Conservation (phyloP, 2,329 filamentous ascomycete genomes). For the Botrytis tulipae region DNA sequence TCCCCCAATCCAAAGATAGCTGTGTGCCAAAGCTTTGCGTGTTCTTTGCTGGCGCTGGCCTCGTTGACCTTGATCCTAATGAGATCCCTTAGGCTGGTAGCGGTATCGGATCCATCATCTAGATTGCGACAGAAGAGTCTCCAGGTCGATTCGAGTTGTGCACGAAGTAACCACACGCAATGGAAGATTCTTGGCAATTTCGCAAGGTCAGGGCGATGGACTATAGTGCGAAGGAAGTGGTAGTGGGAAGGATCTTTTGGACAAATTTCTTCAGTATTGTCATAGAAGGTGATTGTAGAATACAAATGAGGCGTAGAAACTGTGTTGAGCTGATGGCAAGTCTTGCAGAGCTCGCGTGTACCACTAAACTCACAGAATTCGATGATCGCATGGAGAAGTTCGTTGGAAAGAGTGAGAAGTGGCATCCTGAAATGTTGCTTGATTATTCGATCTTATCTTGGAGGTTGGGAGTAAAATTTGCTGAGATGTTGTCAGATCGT, state of each 20-base stretch:
- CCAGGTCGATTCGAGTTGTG: not conserved
- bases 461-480: not conserved
- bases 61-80: not conserved
- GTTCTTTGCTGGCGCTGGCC: too few species aligned
- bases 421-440: constrained; percentile 12
- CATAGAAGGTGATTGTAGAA: not conserved
- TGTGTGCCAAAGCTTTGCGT: not conserved
- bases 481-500: not conserved
- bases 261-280: not conserved
- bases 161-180: not conserved
- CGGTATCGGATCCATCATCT: not conserved
- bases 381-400: constrained; percentile 45
- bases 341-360: constrained; percentile 44
- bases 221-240: not conserved
- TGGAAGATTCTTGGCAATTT: not conserved
- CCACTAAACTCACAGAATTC: constrained; percentile 42
- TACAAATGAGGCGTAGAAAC: constrained; percentile 6
- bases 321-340: not conserved
- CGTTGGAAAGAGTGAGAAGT: constrained; percentile 40
- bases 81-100: not conserved
- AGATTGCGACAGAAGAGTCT: not conserved
- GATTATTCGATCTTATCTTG: not conserved
- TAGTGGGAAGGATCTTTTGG: not conserved
- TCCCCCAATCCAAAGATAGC: not conserved
- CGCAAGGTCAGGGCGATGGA: constrained; percentile 4